Conservation (phyloP, 345 rosid genomes). For the Hevea brasiliensis region DNA sequence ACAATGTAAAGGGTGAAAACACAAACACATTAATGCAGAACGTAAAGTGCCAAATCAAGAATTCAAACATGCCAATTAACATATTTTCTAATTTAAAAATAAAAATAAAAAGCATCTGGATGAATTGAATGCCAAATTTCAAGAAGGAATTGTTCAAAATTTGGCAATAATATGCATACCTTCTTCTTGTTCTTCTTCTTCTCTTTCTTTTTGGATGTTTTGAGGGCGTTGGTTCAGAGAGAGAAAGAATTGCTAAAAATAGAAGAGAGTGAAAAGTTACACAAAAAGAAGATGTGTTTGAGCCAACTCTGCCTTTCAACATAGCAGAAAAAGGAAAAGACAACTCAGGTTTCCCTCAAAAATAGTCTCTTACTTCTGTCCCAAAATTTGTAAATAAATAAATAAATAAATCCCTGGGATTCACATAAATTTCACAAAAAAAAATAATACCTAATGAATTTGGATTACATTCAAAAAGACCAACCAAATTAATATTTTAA, state of each 20-base stretch:
- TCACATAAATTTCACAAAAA: not conserved
- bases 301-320: not conserved
- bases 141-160: not conserved
- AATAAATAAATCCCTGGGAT: too few relatives aligned
- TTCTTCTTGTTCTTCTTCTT: not conserved
- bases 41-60: slow-evolving; percentile 5
- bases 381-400: not conserved
- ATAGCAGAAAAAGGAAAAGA: not conserved
- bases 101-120: not conserved
- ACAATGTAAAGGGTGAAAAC: not conserved
- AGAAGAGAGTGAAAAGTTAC: slow-evolving; percentile 32
- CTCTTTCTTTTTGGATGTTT: not conserved
- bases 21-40: not conserved
- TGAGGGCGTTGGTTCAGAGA: not conserved
- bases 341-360: not conserved
- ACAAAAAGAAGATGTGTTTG: slow-evolving; percentile 18
- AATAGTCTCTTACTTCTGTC: not conserved
- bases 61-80: not conserved
- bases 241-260: slow-evolving; percentile 33
- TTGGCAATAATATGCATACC: not conserved
- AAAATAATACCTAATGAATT: too few relatives aligned
- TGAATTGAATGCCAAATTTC: not conserved
- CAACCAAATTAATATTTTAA: too few relatives aligned
- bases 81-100: not conserved
- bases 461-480: too few relatives aligned